Evolutionary conservation across 257 asterid genomes (phyloP).

Genomic region (Capsicum rhomboideum): DNA sequence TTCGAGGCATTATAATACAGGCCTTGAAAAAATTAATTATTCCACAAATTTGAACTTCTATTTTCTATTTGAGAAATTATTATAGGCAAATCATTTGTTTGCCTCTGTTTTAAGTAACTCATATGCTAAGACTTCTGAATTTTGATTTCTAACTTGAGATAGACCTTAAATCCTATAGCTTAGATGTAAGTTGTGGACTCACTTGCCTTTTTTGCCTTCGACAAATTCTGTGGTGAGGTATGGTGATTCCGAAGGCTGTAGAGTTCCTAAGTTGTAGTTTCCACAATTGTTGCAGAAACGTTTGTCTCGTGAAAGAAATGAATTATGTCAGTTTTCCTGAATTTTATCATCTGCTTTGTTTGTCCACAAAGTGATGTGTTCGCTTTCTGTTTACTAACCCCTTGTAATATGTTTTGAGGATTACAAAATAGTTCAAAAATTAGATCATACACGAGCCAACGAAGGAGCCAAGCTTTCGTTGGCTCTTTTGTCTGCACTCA

Average conservation of each 20-base stretch:
- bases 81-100: neutral
- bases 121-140: neutral
- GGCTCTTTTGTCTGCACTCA: neutral
- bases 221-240: neutral
- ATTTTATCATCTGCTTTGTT: neutral
- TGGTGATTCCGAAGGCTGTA: neutral
- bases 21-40: neutral
- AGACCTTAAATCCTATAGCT: neutral
- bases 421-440: neutral
- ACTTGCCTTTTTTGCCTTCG: neutral
- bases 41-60: neutral
- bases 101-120: neutral
- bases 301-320: neutral
- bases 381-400: no score
- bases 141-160: neutral
- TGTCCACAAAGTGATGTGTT: neutral
- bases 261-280: neutral
- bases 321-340: neutral
- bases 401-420: neutral
- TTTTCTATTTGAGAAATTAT: neutral
- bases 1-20: neutral
- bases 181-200: neutral
- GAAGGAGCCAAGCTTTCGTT: neutral
- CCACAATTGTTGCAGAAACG: neutral
- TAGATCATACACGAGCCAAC: neutral